Evolutionary conservation across 352 stramenopile genomes (phyloP).

Genomic region (Thraustotheca clavata): DNA sequence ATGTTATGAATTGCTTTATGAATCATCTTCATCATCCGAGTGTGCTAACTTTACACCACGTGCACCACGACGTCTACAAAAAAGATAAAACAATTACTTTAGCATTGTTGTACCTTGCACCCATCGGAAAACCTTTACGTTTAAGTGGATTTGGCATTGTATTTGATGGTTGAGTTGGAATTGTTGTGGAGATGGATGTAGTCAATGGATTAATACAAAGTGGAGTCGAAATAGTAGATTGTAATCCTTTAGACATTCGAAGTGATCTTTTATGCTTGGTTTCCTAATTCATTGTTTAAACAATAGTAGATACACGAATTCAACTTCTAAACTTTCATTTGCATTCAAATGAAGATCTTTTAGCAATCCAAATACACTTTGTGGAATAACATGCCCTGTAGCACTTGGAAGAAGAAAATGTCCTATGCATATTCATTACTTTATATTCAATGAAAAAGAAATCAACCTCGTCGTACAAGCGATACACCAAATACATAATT

Average conservation of each 20-base stretch:
- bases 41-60: slow-evolving; percentile 2
- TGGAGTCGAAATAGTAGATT: not conserved
- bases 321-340: slow-evolving; percentile 12
- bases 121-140: slow-evolving; percentile 17
- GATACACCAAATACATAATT: slow-evolving; percentile 14
- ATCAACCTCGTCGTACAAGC: slow-evolving; percentile 7
- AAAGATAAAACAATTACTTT: not conserved
- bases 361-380: not conserved
- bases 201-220: not conserved
- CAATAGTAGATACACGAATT: not conserved
- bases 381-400: not conserved
- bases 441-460: not conserved
- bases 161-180: not conserved
- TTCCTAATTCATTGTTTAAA: too few species aligned
- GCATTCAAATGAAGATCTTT: not conserved
- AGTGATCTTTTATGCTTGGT: not conserved
- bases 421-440: not conserved
- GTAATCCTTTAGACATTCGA: not conserved
- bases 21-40: not conserved
- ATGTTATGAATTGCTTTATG: not conserved
- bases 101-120: slow-evolving; percentile 1
- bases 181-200: not conserved
- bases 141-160: not conserved
- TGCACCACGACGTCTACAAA: not conserved
- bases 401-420: not conserved